A percentile compares a stretch with the other conserved stretches of the same genome.
Evolutionary conservation across 352 stramenopile species (phyloP).

Genomic region (Discostella stelligera): DNA sequence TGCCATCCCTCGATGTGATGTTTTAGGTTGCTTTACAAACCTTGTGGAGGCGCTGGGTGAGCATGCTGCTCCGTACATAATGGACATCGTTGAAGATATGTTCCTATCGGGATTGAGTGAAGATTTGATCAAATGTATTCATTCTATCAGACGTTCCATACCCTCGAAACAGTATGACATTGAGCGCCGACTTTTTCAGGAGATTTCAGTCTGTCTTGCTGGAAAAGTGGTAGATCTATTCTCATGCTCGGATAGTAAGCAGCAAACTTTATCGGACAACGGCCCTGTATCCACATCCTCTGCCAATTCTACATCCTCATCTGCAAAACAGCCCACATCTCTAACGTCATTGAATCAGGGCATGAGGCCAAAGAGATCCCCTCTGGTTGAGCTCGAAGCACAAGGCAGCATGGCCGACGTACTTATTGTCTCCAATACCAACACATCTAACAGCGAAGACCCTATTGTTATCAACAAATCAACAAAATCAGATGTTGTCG

Average conservation of each 20-base stretch:
- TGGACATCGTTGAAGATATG: constrained; percentile 83
- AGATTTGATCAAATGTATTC: constrained; percentile 90
- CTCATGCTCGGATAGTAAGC: constrained; percentile 29
- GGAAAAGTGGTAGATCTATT: constrained; percentile 72
- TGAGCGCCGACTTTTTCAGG: constrained; percentile 92
- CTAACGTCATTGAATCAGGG: constrained; percentile 51
- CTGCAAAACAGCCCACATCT: constrained; percentile 20
- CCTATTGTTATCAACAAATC: constrained; percentile 63
- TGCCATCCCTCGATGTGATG: constrained; percentile 58
- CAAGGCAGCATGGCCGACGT: constrained; percentile 61
- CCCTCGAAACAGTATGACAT: constrained; percentile 89
- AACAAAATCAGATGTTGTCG: constrained; percentile 56
- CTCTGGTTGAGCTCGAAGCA: constrained; percentile 11
- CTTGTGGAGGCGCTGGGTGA: constrained; percentile 83
- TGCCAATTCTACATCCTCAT: neutral
- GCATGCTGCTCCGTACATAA: constrained; percentile 74
- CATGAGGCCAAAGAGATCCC: constrained; percentile 34
- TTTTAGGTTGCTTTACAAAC: constrained; percentile 85
- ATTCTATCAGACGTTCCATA: constrained; percentile 88
- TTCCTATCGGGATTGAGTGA: constrained; percentile 90
- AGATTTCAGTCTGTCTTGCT: constrained; percentile 92
- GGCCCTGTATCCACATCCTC: constrained; percentile 2
- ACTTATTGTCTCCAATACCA: constrained; percentile 17
- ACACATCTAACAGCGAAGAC: constrained; percentile 8
- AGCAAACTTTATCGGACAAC: constrained; percentile 30